Evolutionary conservation across 306 rosid genomes (phyloP).

Genomic region (Pterocarpus santalinus): DNA sequence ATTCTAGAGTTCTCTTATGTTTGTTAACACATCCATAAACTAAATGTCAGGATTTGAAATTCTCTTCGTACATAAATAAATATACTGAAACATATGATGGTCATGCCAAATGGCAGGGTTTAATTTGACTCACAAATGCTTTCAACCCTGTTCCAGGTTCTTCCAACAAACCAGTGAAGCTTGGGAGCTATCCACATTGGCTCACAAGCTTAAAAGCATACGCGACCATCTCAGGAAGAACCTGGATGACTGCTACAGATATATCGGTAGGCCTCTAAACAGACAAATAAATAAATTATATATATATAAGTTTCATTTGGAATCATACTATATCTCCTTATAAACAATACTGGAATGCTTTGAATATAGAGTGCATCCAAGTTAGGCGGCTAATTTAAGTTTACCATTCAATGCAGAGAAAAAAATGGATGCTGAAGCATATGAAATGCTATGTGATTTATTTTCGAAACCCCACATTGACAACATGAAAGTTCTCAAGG

Average conservation of each 20-base stretch:
- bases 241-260: slow-evolving; percentile 50
- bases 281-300: too few species aligned
- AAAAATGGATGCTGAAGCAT: slow-evolving; percentile 62
- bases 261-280: slow-evolving; percentile 53
- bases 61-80: background rate
- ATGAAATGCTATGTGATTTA: slow-evolving; percentile 49
- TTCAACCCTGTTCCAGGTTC: slow-evolving; percentile 53
- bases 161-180: slow-evolving; percentile 61
- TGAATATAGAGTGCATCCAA: background rate
- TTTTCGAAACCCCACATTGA: slow-evolving; percentile 58
- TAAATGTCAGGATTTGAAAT: slow-evolving; percentile 8
- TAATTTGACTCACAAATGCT: slow-evolving; percentile 3
- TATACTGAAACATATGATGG: slow-evolving; percentile 19
- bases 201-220: slow-evolving; percentile 68
- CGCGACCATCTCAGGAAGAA: slow-evolving; percentile 61
- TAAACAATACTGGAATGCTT: background rate
- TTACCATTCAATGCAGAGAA: slow-evolving; percentile 51
- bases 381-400: slow-evolving; percentile 12
- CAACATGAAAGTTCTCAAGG: slow-evolving; percentile 72
- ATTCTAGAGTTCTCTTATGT: background rate
- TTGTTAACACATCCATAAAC: background rate
- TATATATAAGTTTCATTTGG: background rate
- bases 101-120: background rate
- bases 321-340: background rate
- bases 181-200: slow-evolving; percentile 76